A percentile compares a stretch with the other conserved stretches of the same genome.
Evolutionary conservation across 2,329 filamentous ascomycete genomes (phyloP).

Genomic region (Ilyonectria mors-panacis): DNA sequence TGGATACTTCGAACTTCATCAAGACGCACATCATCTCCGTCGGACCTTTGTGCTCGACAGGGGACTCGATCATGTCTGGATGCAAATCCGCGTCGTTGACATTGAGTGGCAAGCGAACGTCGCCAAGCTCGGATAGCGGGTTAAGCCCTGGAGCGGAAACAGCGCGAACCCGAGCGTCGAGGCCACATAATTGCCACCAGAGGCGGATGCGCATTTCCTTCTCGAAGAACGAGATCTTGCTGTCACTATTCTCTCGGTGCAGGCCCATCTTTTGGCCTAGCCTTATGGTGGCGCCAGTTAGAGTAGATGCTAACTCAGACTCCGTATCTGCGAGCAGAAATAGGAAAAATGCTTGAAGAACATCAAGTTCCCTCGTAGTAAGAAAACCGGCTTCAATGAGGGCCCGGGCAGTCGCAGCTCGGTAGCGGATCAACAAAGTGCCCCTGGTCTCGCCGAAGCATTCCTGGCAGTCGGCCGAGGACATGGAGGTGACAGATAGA

Average conservation of each 20-base stretch:
- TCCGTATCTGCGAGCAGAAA: slow-evolving; percentile 51
- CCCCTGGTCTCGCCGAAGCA: slow-evolving; percentile 36
- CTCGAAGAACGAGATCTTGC: slow-evolving; percentile 42
- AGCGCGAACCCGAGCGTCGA: slow-evolving; percentile 36
- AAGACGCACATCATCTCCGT: slow-evolving; percentile 68
- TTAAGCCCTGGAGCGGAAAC: slow-evolving; percentile 22
- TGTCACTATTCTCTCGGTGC: slow-evolving; percentile 29
- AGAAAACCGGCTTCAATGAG: slow-evolving; percentile 47
- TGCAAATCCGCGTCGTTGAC: slow-evolving; percentile 68
- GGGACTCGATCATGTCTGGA: slow-evolving; percentile 64
- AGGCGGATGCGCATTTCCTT: slow-evolving; percentile 48
- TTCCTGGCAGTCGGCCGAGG: slow-evolving; percentile 32
- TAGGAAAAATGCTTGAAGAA: slow-evolving; percentile 49
- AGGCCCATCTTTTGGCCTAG: slow-evolving; percentile 48
- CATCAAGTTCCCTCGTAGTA: slow-evolving; percentile 47
- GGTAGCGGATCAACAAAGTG: slow-evolving; percentile 41
- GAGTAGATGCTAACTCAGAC: slow-evolving; percentile 44
- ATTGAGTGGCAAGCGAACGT: slow-evolving; percentile 64
- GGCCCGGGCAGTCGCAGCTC: slow-evolving; percentile 42
- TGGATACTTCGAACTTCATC: slow-evolving; percentile 50
- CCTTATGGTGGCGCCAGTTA: slow-evolving; percentile 42
- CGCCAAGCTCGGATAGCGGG: slow-evolving; percentile 23
- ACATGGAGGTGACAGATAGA: slow-evolving; percentile 43
- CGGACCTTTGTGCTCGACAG: slow-evolving; percentile 62
- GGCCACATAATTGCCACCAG: slow-evolving; percentile 47